Evolutionary conservation across 768 basidiomycete genomes (phyloP).

Genomic region (Xerocomus spinulosus): DNA sequence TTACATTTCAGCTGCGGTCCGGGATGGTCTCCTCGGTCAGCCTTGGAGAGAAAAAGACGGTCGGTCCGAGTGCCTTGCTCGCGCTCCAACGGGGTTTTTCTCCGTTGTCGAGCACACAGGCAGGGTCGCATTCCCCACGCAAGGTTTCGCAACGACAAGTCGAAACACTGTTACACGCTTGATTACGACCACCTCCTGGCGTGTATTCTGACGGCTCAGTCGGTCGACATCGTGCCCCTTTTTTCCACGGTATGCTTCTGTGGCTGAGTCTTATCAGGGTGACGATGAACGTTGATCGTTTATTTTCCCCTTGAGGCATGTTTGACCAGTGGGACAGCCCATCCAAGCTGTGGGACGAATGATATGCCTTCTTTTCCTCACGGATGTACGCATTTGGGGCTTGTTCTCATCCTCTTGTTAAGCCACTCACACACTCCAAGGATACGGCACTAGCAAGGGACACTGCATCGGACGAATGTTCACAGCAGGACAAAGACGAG

Average conservation of each 20-base stretch:
- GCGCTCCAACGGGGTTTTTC: neutral
- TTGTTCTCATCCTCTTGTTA: neutral
- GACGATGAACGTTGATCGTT: slow-evolving; percentile 8
- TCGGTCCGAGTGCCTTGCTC: neutral
- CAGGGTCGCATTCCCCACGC: slow-evolving; percentile 14
- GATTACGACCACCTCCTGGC: slow-evolving; percentile 7
- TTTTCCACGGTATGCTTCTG: slow-evolving; percentile 18
- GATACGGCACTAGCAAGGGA: neutral
- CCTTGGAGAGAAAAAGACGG: neutral
- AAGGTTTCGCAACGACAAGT: neutral
- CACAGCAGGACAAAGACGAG: too few relatives aligned
- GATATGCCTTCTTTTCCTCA: neutral
- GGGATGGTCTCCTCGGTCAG: too few relatives aligned
- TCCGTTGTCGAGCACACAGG: neutral
- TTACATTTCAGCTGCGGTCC: neutral
- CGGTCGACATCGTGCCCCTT: neutral
- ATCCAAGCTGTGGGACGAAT: slow-evolving; percentile 6
- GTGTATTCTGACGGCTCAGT: neutral
- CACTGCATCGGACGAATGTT: neutral
- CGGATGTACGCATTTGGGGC: neutral
- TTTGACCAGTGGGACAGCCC: slow-evolving; percentile 4
- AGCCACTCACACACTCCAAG: neutral
- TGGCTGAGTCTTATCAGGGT: slow-evolving; percentile 1
- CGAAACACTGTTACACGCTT: neutral
- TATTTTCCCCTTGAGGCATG: slow-evolving; percentile 7